phyloP scores from a whole-genome alignment of 148 eudicot genomes.

The Rhododendron mucronatum region DNA sequence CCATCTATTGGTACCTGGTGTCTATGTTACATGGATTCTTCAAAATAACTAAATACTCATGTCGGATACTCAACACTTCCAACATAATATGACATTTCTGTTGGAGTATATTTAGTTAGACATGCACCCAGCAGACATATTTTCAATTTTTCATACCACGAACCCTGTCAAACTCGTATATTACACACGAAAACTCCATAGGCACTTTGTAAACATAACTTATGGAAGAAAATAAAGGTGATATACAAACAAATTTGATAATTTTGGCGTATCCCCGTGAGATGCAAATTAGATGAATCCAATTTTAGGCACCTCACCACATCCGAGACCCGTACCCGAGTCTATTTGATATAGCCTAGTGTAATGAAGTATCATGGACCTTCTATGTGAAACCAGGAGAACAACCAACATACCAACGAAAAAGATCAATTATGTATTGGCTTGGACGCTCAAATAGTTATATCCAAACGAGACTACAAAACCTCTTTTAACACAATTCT shows the following conservation, averaged over 20 bases:
- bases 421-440: background rate
- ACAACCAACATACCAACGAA: background rate
- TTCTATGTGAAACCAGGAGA: too few species aligned
- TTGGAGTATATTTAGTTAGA: too few species aligned
- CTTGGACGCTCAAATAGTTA: background rate
- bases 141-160: background rate
- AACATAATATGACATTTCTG: too few species aligned
- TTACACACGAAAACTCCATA: background rate
- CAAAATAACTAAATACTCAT: too few species aligned
- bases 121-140: too few species aligned
- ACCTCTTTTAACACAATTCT: background rate
- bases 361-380: too few species aligned
- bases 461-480: background rate
- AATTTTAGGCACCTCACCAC: background rate
- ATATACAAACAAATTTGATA: background rate
- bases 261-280: background rate
- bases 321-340: background rate
- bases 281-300: background rate
- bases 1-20: too few species aligned
- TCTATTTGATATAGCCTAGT: too few species aligned
- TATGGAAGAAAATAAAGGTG: background rate
- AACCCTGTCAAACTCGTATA: background rate
- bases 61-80: too few species aligned
- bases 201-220: background rate
- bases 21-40: too few species aligned